phyloP scores from a whole-genome alignment of 1,284 basidiomycete species.

The Volvariella surrecta region DNA sequence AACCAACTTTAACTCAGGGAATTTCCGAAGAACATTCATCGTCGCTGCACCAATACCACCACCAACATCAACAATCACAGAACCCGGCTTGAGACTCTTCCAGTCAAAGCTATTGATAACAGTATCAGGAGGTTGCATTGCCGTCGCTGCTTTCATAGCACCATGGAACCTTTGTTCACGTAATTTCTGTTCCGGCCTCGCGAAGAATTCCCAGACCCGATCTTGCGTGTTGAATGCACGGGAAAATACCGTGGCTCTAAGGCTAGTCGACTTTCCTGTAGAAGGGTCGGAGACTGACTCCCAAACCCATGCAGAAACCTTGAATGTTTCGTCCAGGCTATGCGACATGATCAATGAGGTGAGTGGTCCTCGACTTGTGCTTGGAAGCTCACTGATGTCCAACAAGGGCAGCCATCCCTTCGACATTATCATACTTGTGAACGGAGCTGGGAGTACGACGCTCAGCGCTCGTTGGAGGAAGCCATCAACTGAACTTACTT shows the following conservation, averaged over 20 bases:
- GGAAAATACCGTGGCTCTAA: background rate
- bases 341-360: background rate
- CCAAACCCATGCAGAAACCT: constrained; percentile 20
- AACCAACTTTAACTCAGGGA: constrained; percentile 23
- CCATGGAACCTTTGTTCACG: constrained; percentile 22
- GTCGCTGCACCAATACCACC: constrained; percentile 30
- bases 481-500: constrained; percentile 15
- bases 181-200: constrained; percentile 19
- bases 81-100: constrained; percentile 18
- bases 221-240: constrained; percentile 8
- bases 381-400: constrained; percentile 12
- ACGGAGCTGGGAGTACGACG: constrained; percentile 10
- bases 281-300: constrained; percentile 18
- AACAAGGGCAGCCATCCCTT: constrained; percentile 13
- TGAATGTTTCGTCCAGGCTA: constrained; percentile 28
- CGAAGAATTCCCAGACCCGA: constrained; percentile 21
- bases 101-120: constrained; percentile 33
- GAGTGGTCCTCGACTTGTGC: no score
- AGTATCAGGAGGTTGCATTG: constrained; percentile 17
- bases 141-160: constrained; percentile 23
- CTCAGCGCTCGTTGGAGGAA: background rate
- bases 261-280: background rate
- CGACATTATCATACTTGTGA: constrained; percentile 19
- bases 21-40: constrained; percentile 17
- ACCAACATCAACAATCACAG: constrained; percentile 33